phyloP scores from a whole-genome alignment of 2,329 filamentous ascomycete genomes.

The Dothidotthia symphoricarpi region DNA sequence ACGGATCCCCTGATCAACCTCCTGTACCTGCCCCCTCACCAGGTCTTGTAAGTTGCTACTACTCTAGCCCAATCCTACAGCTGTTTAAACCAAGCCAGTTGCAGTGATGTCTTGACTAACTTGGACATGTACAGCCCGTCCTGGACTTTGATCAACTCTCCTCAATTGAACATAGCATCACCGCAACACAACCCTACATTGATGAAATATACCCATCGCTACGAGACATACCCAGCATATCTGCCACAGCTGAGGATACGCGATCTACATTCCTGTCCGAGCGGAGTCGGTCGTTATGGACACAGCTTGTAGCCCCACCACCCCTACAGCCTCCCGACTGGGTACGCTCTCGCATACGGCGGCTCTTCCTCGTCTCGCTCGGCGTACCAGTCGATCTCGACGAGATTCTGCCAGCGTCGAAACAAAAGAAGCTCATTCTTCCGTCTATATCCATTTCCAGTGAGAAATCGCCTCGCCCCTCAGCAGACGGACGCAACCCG shows the following conservation, averaged over 20 bases:
- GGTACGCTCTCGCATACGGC: conserved; percentile 92
- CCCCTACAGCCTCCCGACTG: conserved; percentile 95
- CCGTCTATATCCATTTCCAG: conserved; percentile 64
- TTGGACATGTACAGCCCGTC: conserved; percentile 54
- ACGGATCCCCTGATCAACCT: conserved; percentile 40
- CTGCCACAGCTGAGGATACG: conserved; percentile 26
- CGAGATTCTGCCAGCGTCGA: conserved; percentile 93
- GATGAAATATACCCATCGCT: conserved; percentile 55
- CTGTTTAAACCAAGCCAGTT: conserved; percentile 28
- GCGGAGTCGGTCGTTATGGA: conserved; percentile 88
- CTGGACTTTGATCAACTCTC: conserved; percentile 65
- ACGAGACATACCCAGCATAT: conserved; percentile 46
- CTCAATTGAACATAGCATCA: conserved; percentile 57
- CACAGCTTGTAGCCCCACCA: conserved; percentile 90
- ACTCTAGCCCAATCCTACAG: conserved; percentile 36
- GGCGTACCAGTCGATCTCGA: conserved; percentile 95
- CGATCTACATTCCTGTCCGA: conserved; percentile 65
- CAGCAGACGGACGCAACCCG: conserved; percentile 41
- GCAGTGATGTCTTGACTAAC: conserved; percentile 35
- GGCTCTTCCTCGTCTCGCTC: conserved; percentile 91
- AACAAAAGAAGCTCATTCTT: conserved; percentile 95
- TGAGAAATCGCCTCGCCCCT: conserved; percentile 39
- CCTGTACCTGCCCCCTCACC: conserved; percentile 44
- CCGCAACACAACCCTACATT: conserved; percentile 65
- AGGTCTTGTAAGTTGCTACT: conserved; percentile 50